phyloP scores from a whole-genome alignment of 2,329 filamentous ascomycete species.

The Penicillium verrucosum region DNA sequence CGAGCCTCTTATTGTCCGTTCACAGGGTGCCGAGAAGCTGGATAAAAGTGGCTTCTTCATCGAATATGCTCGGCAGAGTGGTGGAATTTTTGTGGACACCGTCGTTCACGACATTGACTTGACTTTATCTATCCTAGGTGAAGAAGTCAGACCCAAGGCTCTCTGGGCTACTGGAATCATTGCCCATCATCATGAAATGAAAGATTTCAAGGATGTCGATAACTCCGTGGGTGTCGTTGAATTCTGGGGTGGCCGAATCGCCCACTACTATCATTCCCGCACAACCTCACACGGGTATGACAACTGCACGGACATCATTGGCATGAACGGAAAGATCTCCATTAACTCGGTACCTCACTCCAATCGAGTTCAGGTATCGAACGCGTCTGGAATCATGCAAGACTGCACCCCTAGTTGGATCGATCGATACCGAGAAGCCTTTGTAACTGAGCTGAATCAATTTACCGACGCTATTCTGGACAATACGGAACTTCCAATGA shows the following conservation, averaged over 20 bases:
- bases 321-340: constrained; percentile 59
- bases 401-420: constrained; percentile 49
- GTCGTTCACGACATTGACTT: constrained; percentile 66
- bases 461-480: constrained; percentile 59
- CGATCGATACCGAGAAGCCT: constrained; percentile 59
- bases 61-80: constrained; percentile 59
- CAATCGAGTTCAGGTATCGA: constrained; percentile 55
- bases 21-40: constrained; percentile 62
- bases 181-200: constrained; percentile 54
- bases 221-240: constrained; percentile 61
- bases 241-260: constrained; percentile 59
- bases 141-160: constrained; percentile 51
- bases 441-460: constrained; percentile 60
- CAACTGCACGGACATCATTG: constrained; percentile 63
- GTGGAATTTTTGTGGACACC: constrained; percentile 66
- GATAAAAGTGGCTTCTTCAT: constrained; percentile 64
- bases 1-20: constrained; percentile 56
- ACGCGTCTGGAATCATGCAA: constrained; percentile 51
- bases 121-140: constrained; percentile 58
- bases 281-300: constrained; percentile 66
- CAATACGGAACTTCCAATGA: constrained; percentile 52
- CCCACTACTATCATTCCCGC: constrained; percentile 59
- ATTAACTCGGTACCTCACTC: constrained; percentile 57
- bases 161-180: constrained; percentile 54
- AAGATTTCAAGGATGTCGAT: constrained; percentile 55